Percentiles rank a stretch among this genome's conserved stretches.
Conservation (phyloP, 1,139 yeast genomes). For the Candida tropicalis region DNA sequence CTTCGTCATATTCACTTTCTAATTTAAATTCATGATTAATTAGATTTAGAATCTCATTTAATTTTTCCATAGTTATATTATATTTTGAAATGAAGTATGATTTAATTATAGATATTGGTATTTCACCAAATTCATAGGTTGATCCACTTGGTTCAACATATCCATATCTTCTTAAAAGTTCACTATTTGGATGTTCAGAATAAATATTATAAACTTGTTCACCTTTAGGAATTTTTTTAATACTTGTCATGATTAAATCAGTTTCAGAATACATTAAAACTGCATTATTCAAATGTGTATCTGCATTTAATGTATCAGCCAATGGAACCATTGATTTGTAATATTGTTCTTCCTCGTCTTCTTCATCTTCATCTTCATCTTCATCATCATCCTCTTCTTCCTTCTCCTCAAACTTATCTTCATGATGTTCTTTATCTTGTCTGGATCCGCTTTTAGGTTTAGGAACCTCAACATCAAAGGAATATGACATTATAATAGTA, state of each 20-base stretch:
- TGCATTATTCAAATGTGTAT: constrained; percentile 79
- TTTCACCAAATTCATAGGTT: constrained; percentile 78
- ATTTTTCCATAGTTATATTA: constrained; percentile 22
- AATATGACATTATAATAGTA: constrained; percentile 50
- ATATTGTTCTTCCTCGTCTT: constrained; percentile 37
- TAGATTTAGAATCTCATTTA: constrained; percentile 34
- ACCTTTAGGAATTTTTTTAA: constrained; percentile 59
- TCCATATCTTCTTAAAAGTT: constrained; percentile 86
- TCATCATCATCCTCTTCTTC: constrained; percentile 22
- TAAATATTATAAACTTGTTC: constrained; percentile 86
- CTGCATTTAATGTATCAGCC: constrained; percentile 90
- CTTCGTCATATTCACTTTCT: constrained; percentile 40
- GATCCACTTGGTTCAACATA: constrained; percentile 82
- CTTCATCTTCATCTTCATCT: constrained; percentile 22
- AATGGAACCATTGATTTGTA: constrained; percentile 89
- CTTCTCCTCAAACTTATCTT: constrained; percentile 16
- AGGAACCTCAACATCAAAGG: constrained; percentile 36
- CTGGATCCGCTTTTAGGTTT: constrained; percentile 1
- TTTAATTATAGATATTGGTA: constrained; percentile 49
- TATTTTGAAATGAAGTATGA: constrained; percentile 29
- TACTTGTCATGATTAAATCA: constrained; percentile 67
- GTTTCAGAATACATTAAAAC: constrained; percentile 52
- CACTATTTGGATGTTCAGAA: constrained; percentile 89
- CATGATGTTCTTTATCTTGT: constrained; percentile 23
- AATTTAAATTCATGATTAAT: constrained; percentile 22